phyloP scores from a whole-genome alignment of 1,284 basidiomycete genomes.

The Meira nashicola region DNA sequence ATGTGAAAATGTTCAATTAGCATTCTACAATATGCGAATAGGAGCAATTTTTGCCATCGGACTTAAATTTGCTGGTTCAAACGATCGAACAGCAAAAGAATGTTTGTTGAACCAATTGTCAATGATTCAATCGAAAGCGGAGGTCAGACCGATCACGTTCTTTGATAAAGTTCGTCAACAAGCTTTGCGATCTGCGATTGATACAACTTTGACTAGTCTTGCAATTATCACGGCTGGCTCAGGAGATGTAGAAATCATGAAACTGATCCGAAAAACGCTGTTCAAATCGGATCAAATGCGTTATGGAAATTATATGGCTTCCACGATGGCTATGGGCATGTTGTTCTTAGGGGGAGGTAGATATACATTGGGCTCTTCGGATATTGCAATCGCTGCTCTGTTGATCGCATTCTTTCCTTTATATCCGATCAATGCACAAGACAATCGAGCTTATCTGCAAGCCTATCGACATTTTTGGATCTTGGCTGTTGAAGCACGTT shows the following conservation, averaged over 20 bases:
- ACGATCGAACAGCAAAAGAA: conserved; percentile 65
- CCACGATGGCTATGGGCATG: conserved; percentile 83
- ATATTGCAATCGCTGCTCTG: conserved; percentile 84
- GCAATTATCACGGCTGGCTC: conserved; percentile 94
- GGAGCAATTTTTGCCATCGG: conserved; percentile 87
- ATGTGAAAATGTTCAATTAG: conserved; percentile 30
- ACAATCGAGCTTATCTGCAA: conserved; percentile 87
- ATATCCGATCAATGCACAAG: conserved; percentile 64
- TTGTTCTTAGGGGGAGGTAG: conserved; percentile 90
- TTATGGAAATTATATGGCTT: conserved; percentile 85
- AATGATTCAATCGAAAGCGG: conserved; percentile 59
- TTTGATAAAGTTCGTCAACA: conserved; percentile 55
- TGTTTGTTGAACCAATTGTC: conserved; percentile 77
- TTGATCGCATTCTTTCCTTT: conserved; percentile 85
- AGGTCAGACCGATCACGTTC: conserved; percentile 24
- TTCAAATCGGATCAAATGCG: conserved; percentile 34
- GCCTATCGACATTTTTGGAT: conserved; percentile 93
- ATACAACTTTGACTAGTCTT: conserved; percentile 75
- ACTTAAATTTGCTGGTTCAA: conserved; percentile 78
- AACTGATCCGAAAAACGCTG: conserved; percentile 72
- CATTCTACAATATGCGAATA: conserved; percentile 54
- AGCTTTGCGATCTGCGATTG: conserved; percentile 83
- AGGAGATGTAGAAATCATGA: conserved; percentile 82
- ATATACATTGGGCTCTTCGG: conserved; percentile 84
- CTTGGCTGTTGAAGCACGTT: conserved; percentile 86